Percentiles rank a stretch among this genome's conserved stretches.
Conservation (phyloP, 1,139 yeast genomes). For the Magnusiomyces paraingens region DNA sequence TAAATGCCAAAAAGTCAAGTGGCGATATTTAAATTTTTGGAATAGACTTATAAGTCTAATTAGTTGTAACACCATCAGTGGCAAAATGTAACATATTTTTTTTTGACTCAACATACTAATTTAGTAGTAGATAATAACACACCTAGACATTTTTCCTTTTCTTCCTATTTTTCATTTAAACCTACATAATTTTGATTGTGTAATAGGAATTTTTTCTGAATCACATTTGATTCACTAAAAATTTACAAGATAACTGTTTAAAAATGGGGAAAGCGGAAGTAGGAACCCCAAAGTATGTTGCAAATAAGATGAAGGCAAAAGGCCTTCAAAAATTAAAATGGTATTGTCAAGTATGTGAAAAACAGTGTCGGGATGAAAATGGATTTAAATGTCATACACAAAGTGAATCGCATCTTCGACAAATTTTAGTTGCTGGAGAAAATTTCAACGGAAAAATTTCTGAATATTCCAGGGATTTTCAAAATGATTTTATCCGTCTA, state of each 20-base stretch:
- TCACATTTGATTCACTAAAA: not conserved
- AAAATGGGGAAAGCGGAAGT: slow-evolving; percentile 59
- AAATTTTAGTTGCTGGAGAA: slow-evolving; percentile 40
- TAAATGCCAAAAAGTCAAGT: not conserved
- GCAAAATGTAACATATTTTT: too few species aligned
- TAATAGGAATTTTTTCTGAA: too few species aligned
- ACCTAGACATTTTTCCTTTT: too few species aligned
- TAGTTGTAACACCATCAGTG: too few species aligned
- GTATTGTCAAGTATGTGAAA: slow-evolving; percentile 87
- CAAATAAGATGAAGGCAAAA: slow-evolving; percentile 70
- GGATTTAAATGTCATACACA: slow-evolving; percentile 85
- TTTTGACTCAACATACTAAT: too few species aligned
- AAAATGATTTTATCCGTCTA: slow-evolving; percentile 56
- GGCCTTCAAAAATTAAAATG: slow-evolving; percentile 82
- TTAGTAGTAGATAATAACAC: too few species aligned
- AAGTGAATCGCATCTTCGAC: slow-evolving; percentile 67
- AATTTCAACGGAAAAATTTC: slow-evolving; percentile 46
- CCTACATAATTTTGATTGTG: too few species aligned
- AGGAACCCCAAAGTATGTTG: slow-evolving; percentile 76
- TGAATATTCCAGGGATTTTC: slow-evolving; percentile 55
- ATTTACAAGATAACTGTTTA: not conserved
- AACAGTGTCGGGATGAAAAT: slow-evolving; percentile 93
- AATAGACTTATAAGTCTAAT: not conserved
- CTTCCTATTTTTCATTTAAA: too few species aligned
- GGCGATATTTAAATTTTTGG: not conserved